Conservation (phyloP, 768 basidiomycete genomes). For the Pleurotus ostreatus region DNA sequence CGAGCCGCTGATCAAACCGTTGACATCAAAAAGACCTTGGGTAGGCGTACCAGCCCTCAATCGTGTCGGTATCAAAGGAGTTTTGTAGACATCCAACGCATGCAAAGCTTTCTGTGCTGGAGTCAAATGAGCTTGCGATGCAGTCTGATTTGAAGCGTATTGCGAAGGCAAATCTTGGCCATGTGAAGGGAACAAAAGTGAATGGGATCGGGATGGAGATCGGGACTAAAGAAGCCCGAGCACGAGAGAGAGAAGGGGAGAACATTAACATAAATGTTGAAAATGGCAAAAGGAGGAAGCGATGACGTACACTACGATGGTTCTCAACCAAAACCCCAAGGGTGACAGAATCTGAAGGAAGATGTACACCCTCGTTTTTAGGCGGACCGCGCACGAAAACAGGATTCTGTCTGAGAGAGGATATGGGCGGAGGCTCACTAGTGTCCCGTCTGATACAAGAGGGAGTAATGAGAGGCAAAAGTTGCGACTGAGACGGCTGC, state of each 20-base stretch:
- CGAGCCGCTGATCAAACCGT: conserved; percentile 31
- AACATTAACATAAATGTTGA: neutral
- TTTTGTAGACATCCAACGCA: conserved; percentile 75
- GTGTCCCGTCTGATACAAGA: conserved; percentile 34
- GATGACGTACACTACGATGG: conserved; percentile 46
- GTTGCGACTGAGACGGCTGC: conserved; percentile 35
- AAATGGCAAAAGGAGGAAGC: conserved; percentile 1
- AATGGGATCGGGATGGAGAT: conserved; percentile 49
- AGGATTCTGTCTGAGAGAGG: conserved; percentile 58
- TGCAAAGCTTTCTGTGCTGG: conserved; percentile 66
- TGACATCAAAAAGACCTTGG: conserved; percentile 23
- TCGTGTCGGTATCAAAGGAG: conserved; percentile 67
- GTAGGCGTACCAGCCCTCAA: conserved; percentile 29
- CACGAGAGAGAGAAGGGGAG: conserved; percentile 7
- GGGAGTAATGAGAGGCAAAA: neutral
- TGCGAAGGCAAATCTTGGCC: conserved; percentile 23
- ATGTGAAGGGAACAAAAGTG: conserved; percentile 41
- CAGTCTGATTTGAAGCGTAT: neutral
- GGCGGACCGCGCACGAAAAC: conserved; percentile 64
- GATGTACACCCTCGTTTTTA: conserved; percentile 21
- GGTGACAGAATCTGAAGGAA: conserved; percentile 38
- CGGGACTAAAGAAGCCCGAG: conserved; percentile 29
- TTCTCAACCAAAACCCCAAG: conserved; percentile 58
- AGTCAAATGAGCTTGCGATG: conserved; percentile 19
- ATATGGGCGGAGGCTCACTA: conserved; percentile 70